Base-by-base conservation (phyloP, 805 yeast genomes). In the Starmera dryadoides region DNA sequence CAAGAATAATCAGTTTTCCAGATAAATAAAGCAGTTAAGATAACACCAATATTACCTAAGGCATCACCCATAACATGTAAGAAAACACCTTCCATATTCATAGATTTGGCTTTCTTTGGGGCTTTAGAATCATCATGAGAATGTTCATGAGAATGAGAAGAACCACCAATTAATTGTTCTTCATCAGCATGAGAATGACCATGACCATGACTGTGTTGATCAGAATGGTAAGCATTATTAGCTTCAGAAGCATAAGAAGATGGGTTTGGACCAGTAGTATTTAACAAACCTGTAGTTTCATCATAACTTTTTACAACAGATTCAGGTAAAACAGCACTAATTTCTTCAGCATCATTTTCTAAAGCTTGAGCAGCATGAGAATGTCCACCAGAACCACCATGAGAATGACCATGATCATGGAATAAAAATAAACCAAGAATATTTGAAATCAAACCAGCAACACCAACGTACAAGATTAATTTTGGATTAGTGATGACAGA, bases 51-150 rank as follows among this genome's bases (percentile, higher is more conserved):
- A 57, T 91, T 91, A 46, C 98, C 98, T 41, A 91, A 68, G 1
- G 98, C 98, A 62, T 91, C 98, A 34, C 98, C 98, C 50, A 93
- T 46, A 11, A 93, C 98, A 56, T 91, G 98, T 55, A 91, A 69
- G 56, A 86, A 93, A 3, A 91, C 97, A 46, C 98, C 98, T 53
- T 86, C 89, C 97, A 91, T 91, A 62, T 93, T 91, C 67, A 91
- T 68, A n/a, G 96, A 85, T 55, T 74, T 77, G 25, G 61, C 51
- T 38, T 58, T 54, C 26, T 45, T 44, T 15, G 43, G 46, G 17
- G 29, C 37, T 25, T 38, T 37, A 41, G 31, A 30, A 30, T 42
- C 48, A 30, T 29, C 28, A 22, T 34, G 38, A 7, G 29, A 31
- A 33, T 36, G 37, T 30, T 35, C 34, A 23, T 12, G 38, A 21